Conservation (phyloP, 306 rosid genomes). For the Arachis stenosperma region DNA sequence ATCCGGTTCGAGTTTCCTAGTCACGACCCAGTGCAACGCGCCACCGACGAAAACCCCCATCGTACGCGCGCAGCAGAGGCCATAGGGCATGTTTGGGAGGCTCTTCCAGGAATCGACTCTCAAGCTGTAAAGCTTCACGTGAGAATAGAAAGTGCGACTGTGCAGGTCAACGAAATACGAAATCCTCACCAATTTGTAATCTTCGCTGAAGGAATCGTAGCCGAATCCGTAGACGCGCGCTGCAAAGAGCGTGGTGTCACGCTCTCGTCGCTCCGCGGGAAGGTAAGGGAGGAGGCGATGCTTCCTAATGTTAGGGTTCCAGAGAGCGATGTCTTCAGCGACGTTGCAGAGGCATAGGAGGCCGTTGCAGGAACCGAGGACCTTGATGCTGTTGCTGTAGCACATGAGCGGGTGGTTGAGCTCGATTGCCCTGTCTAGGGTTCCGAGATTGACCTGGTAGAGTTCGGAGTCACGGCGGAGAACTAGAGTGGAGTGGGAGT, state of each 20-base stretch:
- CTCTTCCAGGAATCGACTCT: constrained; percentile 57
- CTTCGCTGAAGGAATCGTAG: constrained; percentile 46
- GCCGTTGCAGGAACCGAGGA: constrained; percentile 66
- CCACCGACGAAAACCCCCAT: constrained; percentile 61
- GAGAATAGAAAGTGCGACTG: constrained; percentile 38
- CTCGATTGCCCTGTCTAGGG: constrained; percentile 46
- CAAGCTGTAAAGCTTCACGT: constrained; percentile 58
- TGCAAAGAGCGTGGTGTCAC: constrained; percentile 23
- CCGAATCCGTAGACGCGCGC: constrained; percentile 68
- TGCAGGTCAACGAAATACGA: constrained; percentile 56
- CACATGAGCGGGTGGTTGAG: constrained; percentile 77
- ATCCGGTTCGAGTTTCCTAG: constrained; percentile 39
- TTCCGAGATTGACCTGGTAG: constrained; percentile 34
- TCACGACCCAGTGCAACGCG: constrained; percentile 75
- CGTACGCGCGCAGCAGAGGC: constrained; percentile 52
- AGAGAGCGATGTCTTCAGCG: constrained; percentile 70
- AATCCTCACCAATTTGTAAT: constrained; percentile 63
- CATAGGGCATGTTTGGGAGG: constrained; percentile 58
- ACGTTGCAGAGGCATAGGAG: constrained; percentile 69
- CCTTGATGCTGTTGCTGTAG: constrained; percentile 58
- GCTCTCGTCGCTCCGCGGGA: constrained; percentile 44
- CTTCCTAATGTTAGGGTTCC: constrained; percentile 66
- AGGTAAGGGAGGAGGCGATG: constrained; percentile 53
- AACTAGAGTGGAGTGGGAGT: constrained; percentile 43
- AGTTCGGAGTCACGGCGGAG: constrained; percentile 57